Percentiles rank a stretch among this genome's conserved stretches.
These are phyloP conservation scores for Blastobotrys arbuscula DNA, from an alignment of 1,139 yeast genomes.

Conservation along the genomic window DNA sequence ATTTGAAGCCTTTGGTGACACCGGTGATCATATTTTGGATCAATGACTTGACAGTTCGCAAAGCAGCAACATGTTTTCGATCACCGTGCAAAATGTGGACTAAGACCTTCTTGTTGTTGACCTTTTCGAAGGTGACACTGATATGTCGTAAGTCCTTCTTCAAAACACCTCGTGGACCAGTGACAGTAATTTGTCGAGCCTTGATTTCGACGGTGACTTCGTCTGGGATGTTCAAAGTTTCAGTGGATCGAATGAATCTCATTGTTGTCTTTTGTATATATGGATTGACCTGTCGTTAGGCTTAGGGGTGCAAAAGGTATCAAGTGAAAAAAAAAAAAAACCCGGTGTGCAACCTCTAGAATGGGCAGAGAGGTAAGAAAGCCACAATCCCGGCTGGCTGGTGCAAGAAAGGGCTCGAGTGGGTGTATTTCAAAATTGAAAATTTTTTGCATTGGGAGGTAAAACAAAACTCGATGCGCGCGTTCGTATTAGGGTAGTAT, in stretches of 20 bases:
- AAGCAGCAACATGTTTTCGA: conserved; percentile 99
- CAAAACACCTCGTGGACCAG: conserved; percentile 98
- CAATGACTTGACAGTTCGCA: conserved; percentile 97
- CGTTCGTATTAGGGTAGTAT: background rate
- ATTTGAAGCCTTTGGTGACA: conserved; percentile 98
- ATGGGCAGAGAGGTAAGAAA: background rate
- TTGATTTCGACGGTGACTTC: conserved; percentile 89
- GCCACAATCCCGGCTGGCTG: background rate
- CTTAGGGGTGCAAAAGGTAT: background rate
- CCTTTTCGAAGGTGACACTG: conserved; percentile 84
- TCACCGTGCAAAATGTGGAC: conserved; percentile 97
- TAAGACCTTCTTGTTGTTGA: conserved; percentile 67
- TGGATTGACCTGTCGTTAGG: conserved; percentile 4
- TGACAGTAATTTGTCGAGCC: conserved; percentile 84
- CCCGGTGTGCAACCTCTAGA: too few species aligned
- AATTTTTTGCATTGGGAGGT: background rate
- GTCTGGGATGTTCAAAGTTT: conserved; percentile 86
- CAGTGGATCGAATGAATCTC: conserved; percentile 96
- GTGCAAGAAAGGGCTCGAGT: too few species aligned
- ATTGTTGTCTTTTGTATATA: conserved; percentile 36
- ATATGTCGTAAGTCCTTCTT: conserved; percentile 90
- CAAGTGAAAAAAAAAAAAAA: background rate
- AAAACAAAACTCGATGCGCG: too few species aligned
- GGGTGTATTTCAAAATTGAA: background rate
- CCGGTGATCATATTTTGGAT: conserved; percentile 93